Conservation (phyloP, 2,329 filamentous ascomycete genomes). For the Ambrosiella beaveri region DNA sequence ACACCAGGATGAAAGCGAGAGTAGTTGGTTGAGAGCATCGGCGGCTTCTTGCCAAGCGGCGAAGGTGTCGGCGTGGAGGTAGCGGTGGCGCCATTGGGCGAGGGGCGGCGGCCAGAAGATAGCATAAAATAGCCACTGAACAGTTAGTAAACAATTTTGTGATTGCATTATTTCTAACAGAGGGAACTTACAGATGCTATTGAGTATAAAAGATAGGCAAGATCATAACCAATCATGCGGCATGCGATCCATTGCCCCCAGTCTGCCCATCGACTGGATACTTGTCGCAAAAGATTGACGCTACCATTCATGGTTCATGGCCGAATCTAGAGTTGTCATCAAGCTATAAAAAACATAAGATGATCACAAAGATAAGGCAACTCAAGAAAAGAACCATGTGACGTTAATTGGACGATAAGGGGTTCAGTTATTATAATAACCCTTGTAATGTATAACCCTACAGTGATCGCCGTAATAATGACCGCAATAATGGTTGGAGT, state of each 20-base stretch:
- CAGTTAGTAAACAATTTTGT: neutral
- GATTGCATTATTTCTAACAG: neutral
- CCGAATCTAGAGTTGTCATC: neutral
- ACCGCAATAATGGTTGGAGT: too few species aligned
- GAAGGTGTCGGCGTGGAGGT: constrained; percentile 48
- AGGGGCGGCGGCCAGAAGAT: constrained; percentile 11
- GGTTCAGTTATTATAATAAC: neutral
- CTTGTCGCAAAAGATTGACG: neutral
- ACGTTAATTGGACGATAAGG: neutral
- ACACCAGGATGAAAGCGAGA: constrained; percentile 73
- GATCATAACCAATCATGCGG: constrained; percentile 8
- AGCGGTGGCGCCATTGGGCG: constrained; percentile 19
- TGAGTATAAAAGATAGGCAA: constrained; percentile 3
- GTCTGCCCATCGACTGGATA: neutral
- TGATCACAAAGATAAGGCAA: neutral
- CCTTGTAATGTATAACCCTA: neutral
- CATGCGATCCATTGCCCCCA: neutral
- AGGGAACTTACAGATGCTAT: constrained; percentile 1
- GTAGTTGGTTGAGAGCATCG: constrained; percentile 60
- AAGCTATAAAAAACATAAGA: neutral
- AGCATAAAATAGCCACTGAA: constrained; percentile 7
- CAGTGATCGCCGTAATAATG: neutral
- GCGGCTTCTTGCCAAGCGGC: constrained; percentile 83
- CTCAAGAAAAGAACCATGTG: neutral
- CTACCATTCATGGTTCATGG: neutral